These are phyloP conservation scores for Kockiozyma suomiensis DNA, from an alignment of 805 yeast species.

Conservation along the genomic window DNA sequence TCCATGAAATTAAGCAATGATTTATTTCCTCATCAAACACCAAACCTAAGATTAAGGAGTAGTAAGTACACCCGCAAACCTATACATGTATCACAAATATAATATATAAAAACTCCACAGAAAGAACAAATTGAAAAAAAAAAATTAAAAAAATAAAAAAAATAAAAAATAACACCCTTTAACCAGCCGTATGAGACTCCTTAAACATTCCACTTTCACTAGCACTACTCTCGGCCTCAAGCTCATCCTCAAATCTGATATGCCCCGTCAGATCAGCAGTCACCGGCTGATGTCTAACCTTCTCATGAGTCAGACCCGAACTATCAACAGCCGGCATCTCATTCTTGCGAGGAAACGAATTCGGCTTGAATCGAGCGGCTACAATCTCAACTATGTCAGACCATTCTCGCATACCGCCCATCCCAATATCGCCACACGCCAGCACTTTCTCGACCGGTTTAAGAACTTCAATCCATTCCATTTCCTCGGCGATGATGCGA, in stretches of 20 bases:
- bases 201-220: not conserved
- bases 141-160: too few relatives aligned
- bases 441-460: constrained; percentile 93
- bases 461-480: constrained; percentile 93
- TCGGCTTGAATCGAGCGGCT: constrained; percentile 58
- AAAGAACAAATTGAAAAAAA: too few relatives aligned
- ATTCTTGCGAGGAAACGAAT: constrained; percentile 11
- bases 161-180: too few relatives aligned
- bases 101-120: too few relatives aligned
- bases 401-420: constrained; percentile 99
- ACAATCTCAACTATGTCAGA: constrained; percentile 87
- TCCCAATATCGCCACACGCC: constrained; percentile 96
- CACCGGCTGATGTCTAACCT: not conserved
- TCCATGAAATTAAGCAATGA: not conserved
- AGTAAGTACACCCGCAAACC: not conserved
- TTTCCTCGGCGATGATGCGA: constrained; percentile 74
- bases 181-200: not conserved
- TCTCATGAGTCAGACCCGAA: constrained; percentile 1
- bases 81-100: not conserved
- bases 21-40: not conserved
- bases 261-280: not conserved
- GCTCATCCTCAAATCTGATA: constrained; percentile 11
- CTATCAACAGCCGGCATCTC: not conserved
- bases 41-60: not conserved
- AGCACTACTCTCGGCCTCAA: not conserved